phyloP scores from a whole-genome alignment of 805 yeast species.

The Diddensiella santjacobensis region DNA sequence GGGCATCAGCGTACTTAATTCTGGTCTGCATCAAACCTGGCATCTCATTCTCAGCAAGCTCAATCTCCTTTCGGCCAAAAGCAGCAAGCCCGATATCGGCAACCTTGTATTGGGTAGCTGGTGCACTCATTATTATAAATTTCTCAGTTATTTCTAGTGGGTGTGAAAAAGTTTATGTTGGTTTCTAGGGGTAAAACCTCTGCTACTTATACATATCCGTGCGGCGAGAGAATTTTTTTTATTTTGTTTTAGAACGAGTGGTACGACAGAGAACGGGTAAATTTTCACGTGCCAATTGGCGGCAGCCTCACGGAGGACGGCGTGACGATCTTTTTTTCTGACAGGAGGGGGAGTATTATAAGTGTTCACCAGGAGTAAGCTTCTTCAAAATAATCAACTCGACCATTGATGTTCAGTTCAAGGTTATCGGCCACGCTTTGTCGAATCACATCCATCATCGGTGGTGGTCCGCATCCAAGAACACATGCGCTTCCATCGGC shows the following conservation, averaged over 20 bases:
- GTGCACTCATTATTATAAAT: slow-evolving; percentile 25
- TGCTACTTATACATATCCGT: neutral
- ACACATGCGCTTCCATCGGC: slow-evolving; percentile 46
- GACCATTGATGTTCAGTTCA: slow-evolving; percentile 40
- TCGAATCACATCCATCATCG: slow-evolving; percentile 56
- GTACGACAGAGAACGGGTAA: slow-evolving; percentile 3
- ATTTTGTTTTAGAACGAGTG: neutral
- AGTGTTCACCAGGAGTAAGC: slow-evolving; percentile 66
- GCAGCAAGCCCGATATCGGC: slow-evolving; percentile 98
- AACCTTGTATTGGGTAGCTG: slow-evolving; percentile 79
- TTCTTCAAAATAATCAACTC: slow-evolving; percentile 69
- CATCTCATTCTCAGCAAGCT: slow-evolving; percentile 98
- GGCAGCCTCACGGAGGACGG: too few relatives aligned
- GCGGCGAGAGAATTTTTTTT: neutral
- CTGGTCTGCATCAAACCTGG: slow-evolving; percentile 99
- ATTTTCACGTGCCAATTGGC: slow-evolving; percentile 10
- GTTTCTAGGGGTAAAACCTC: neutral
- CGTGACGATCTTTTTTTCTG: too few relatives aligned
- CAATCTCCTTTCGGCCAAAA: slow-evolving; percentile 99
- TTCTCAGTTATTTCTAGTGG: too few relatives aligned
- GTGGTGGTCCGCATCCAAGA: slow-evolving; percentile 60
- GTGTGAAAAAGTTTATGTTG: neutral
- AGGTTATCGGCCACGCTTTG: slow-evolving; percentile 43
- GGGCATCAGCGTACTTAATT: slow-evolving; percentile 81
- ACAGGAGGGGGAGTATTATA: too few relatives aligned